Evolutionary conservation across 108 stramenopile genomes (phyloP).

Genomic region (Parmales sp.): DNA sequence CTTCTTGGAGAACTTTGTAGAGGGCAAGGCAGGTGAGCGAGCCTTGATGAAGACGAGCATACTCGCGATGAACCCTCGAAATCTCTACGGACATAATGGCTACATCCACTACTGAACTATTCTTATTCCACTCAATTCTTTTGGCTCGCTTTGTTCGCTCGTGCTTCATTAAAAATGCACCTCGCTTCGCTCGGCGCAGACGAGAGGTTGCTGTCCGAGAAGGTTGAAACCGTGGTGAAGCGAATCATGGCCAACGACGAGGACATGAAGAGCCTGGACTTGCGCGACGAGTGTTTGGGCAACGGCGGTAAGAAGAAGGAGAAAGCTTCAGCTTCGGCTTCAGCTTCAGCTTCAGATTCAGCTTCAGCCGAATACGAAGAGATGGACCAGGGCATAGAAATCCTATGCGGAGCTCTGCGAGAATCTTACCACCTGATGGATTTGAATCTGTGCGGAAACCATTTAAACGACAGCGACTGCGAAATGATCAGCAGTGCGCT

Average conservation of each 20-base stretch:
- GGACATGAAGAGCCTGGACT: not conserved
- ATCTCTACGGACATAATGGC: no score
- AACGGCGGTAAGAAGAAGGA: not conserved
- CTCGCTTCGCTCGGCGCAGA: no score
- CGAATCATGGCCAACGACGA: not conserved
- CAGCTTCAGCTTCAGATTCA: no score
- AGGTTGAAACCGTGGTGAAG: not conserved
- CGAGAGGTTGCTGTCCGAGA: no score
- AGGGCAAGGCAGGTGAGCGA: constrained; percentile 3
- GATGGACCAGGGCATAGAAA: not conserved
- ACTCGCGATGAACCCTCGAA: no score
- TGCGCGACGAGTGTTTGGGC: not conserved
- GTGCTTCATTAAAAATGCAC: no score
- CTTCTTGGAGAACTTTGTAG: constrained; percentile 4
- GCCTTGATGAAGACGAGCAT: no score
- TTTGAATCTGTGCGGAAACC: constrained; percentile 1
- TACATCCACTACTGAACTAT: no score
- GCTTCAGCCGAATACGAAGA: not conserved
- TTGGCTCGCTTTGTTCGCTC: no score
- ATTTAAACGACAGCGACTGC: constrained; percentile 1
- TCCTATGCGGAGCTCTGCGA: not conserved
- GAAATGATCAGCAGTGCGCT: not conserved
- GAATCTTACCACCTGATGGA: not conserved
- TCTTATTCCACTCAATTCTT: no score
- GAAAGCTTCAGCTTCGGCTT: no score